Conservation (phyloP, 768 basidiomycete genomes). For the Boletus pseudo-olivaceus region DNA sequence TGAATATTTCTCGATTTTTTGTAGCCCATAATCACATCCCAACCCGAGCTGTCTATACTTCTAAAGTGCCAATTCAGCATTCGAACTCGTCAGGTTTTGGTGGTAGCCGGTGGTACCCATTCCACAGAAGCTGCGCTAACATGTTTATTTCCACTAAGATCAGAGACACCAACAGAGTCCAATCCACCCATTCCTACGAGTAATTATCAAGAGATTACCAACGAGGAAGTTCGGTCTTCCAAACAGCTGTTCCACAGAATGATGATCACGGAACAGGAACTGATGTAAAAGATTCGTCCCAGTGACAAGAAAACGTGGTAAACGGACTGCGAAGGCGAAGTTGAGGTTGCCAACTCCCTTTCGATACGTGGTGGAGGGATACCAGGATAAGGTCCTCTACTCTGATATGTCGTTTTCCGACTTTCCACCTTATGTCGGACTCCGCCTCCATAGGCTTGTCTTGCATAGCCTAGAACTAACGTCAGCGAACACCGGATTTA, state of each 20-base stretch:
- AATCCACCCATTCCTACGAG: neutral
- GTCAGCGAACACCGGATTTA: constrained; percentile 1
- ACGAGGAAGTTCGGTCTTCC: neutral
- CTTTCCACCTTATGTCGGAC: constrained; percentile 56
- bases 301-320: neutral
- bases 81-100: no score
- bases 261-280: neutral
- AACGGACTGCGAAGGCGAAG: constrained; percentile 43
- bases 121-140: no score
- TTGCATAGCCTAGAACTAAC: constrained; percentile 43
- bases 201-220: neutral
- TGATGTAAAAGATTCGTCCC: neutral
- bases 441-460: constrained; percentile 59
- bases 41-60: no score
- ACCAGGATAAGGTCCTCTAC: constrained; percentile 70
- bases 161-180: neutral
- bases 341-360: constrained; percentile 82
- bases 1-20: neutral
- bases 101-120: no score
- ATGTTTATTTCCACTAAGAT: neutral
- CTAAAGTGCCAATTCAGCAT: no score
- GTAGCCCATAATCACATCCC: neutral
- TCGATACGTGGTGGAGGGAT: constrained; percentile 78
- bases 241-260: neutral
- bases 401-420: constrained; percentile 55